Evolutionary conservation across 2,329 filamentous ascomycete genomes (phyloP).

Genomic region (Parastagonospora avenae): DNA sequence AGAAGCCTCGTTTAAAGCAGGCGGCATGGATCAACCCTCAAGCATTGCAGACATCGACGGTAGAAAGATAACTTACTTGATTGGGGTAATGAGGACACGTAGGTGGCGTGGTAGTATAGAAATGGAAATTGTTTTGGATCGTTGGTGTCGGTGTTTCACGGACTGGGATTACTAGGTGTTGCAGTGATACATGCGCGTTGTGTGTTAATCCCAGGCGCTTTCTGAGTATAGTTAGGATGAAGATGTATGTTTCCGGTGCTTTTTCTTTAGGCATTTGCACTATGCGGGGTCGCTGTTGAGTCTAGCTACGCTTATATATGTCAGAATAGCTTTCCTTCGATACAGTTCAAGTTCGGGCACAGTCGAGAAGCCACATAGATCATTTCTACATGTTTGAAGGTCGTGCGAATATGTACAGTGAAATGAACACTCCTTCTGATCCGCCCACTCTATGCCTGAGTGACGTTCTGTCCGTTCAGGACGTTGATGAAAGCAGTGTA

Average conservation of each 20-base stretch:
- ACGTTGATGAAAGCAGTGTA: constrained; percentile 34
- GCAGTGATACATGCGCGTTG: too few species aligned
- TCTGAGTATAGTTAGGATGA: too few species aligned
- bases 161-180: too few species aligned
- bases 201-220: too few species aligned
- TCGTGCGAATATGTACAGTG: neutral
- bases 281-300: too few species aligned
- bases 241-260: too few species aligned
- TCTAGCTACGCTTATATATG: too few species aligned
- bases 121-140: neutral
- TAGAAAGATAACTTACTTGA: neutral
- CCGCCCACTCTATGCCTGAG: neutral
- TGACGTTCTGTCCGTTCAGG: constrained; percentile 17
- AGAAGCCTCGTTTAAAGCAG: constrained; percentile 10
- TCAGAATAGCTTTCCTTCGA: too few species aligned
- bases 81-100: constrained; percentile 10
- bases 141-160: neutral
- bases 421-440: neutral
- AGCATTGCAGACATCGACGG: constrained; percentile 19
- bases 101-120: neutral
- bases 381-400: too few species aligned
- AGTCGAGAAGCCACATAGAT: too few species aligned
- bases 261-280: too few species aligned
- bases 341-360: too few species aligned
- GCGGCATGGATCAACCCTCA: constrained; percentile 25